phyloP scores from a whole-genome alignment of 2,329 filamentous ascomycete species.

The Colletotrichum truncatum region DNA sequence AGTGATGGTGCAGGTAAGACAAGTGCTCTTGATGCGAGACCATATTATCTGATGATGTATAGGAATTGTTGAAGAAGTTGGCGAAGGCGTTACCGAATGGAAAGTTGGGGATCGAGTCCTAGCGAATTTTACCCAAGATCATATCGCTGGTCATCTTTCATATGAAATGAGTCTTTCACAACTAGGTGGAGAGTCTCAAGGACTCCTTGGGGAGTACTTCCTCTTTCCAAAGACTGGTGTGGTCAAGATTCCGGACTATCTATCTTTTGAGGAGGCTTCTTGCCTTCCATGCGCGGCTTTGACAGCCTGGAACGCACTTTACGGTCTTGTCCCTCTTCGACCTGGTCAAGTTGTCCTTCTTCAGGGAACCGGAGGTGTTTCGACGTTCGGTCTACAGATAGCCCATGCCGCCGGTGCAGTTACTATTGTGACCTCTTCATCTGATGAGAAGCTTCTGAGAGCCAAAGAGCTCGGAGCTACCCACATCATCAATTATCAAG shows the following conservation, averaged over 20 bases:
- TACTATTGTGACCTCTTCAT: slow-evolving; percentile 30
- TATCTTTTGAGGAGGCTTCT: slow-evolving; percentile 32
- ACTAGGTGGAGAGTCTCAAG: background rate
- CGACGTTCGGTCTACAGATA: slow-evolving; percentile 7
- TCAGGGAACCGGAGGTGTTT: slow-evolving; percentile 52
- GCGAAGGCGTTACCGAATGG: slow-evolving; percentile 13
- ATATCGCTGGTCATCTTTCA: slow-evolving; percentile 14
- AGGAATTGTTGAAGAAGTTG: background rate
- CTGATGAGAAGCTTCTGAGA: slow-evolving; percentile 28
- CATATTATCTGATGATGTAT: too few relatives aligned
- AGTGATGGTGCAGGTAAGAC: background rate
- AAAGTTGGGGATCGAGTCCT: slow-evolving; percentile 29
- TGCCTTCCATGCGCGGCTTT: slow-evolving; percentile 20
- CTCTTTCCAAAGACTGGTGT: slow-evolving; percentile 30
- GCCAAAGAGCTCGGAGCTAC: slow-evolving; percentile 29
- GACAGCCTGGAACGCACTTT: slow-evolving; percentile 31
- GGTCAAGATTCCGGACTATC: slow-evolving; percentile 30
- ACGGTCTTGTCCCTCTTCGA: slow-evolving; percentile 37
- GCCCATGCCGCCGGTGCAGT: slow-evolving; percentile 20
- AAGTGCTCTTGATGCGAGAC: too few relatives aligned
- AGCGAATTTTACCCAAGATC: slow-evolving; percentile 25
- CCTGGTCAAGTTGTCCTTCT: slow-evolving; percentile 50
- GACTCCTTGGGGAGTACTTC: slow-evolving; percentile 30
- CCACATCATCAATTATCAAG: slow-evolving; percentile 27
- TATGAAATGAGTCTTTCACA: background rate